Evolutionary conservation across 2,329 filamentous ascomycete genomes (phyloP), one percentile per base, ranked within the genome.

Genomic region (Aspergillus pseudoglaucus): DNA sequence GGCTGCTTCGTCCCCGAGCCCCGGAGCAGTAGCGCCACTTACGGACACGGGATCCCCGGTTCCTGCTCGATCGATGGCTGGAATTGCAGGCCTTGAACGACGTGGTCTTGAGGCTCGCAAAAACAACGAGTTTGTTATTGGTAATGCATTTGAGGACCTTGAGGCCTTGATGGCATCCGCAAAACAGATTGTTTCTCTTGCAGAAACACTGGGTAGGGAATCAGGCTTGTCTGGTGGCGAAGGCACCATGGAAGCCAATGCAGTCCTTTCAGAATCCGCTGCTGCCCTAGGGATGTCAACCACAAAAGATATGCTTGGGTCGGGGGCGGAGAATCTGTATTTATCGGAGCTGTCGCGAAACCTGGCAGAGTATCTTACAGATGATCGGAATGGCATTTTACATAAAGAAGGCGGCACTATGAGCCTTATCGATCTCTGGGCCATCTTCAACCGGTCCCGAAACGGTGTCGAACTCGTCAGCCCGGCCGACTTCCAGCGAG

Each of bases 131-230:
- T 72, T 89, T 8, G 84, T 96, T 44, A 95, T 98, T 54, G 91
- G 91, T 22, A 90, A 82, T 55, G 90, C 93, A 0, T 98, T 98
- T 60, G 91, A 96, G 64, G 93, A 98, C 61, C 79, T 98, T 0
- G 91, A 97, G 64, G 90, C 93, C 3, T 76, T 98, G 33, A 98
- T 97, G 91, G 89, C 90, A 3, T 96, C 91, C 3, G 93, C 93
- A 4, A 96, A 97, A 64, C 89, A 98, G 64, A 89, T 98, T 43
- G 85, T 97, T 44, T 89, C 90, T 4, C 82, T 98, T 38, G 93
- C 93, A 1, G 91, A 97, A 67, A 83, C 83, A 14, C 91, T 97
- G 58, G 84, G 89, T 1, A 77, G 82, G 10, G 86, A 90, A 61
- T 74, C 76, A 0, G 74, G 75, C 2, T 80, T 80, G 52, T 74